Evolutionary conservation across 2,329 filamentous ascomycete genomes (phyloP).

Genomic region (Neofusicoccum umdonicola): DNA sequence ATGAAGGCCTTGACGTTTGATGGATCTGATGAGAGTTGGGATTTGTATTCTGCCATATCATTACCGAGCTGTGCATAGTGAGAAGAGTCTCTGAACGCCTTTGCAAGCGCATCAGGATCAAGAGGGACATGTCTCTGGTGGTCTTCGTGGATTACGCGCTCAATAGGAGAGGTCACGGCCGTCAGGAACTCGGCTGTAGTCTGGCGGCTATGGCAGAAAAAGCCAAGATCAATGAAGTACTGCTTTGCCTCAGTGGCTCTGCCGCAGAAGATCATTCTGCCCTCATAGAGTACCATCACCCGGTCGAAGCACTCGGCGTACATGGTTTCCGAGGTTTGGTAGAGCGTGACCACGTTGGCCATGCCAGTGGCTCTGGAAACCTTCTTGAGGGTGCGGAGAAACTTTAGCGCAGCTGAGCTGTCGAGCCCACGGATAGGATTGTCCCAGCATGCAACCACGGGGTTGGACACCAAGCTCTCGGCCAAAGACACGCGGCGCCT

Average conservation of each 20-base stretch:
- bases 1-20: conserved; percentile 37
- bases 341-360: conserved; percentile 69
- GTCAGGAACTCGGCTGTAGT: conserved; percentile 72
- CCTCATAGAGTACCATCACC: conserved; percentile 41
- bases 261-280: conserved; percentile 58
- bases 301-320: conserved; percentile 42
- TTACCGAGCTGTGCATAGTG: conserved; percentile 29
- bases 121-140: conserved; percentile 58
- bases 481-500: conserved; percentile 49
- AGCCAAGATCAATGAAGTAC: conserved; percentile 67
- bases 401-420: conserved; percentile 69
- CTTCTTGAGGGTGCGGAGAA: conserved; percentile 65
- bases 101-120: conserved; percentile 55
- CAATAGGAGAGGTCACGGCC: conserved; percentile 63
- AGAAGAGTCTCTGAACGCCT: conserved; percentile 34
- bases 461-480: conserved; percentile 46
- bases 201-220: conserved; percentile 63
- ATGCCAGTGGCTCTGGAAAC: conserved; percentile 29
- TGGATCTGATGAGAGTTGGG: neutral
- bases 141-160: conserved; percentile 55
- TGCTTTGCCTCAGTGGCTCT: conserved; percentile 57
- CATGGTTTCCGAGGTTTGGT: conserved; percentile 57
- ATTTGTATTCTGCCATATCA: conserved; percentile 29
- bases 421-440: conserved; percentile 73
- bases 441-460: conserved; percentile 41